Evolutionary conservation across 768 basidiomycete genomes (phyloP).

Genomic region (Suillus tomentosus): DNA sequence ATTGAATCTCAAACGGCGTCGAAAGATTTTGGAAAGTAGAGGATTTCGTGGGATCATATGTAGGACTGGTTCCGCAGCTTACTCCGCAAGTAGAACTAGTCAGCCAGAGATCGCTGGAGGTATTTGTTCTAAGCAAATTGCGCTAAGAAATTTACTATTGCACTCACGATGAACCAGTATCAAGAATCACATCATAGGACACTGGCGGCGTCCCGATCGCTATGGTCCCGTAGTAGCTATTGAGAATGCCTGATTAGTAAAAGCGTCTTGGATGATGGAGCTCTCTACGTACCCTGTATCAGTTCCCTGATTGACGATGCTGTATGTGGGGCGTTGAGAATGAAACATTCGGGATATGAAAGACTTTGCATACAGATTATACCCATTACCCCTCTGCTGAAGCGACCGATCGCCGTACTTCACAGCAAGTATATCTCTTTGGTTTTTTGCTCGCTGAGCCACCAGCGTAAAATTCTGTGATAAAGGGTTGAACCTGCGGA

Average conservation of each 20-base stretch:
- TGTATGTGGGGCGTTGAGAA: slow-evolving; percentile 23
- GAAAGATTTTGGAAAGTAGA: slow-evolving; percentile 35
- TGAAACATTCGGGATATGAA: not conserved
- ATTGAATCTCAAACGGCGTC: slow-evolving; percentile 39
- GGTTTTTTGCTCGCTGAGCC: slow-evolving; percentile 38
- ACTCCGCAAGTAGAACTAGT: slow-evolving; percentile 31
- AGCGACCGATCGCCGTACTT: slow-evolving; percentile 43
- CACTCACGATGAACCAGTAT: slow-evolving; percentile 40
- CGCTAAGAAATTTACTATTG: slow-evolving; percentile 2
- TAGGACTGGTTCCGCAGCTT: slow-evolving; percentile 31
- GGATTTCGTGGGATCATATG: slow-evolving; percentile 31
- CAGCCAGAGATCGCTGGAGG: slow-evolving; percentile 45
- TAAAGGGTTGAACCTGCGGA: slow-evolving; percentile 2
- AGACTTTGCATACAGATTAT: slow-evolving; percentile 43
- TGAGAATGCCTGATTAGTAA: not conserved
- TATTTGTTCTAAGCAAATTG: slow-evolving; percentile 20
- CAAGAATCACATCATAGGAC: slow-evolving; percentile 46
- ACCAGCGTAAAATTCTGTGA: slow-evolving; percentile 6
- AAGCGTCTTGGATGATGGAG: not conserved
- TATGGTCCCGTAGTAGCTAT: slow-evolving; percentile 31
- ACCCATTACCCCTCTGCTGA: slow-evolving; percentile 44
- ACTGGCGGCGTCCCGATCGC: slow-evolving; percentile 43
- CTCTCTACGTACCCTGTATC: slow-evolving; percentile 53
- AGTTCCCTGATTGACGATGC: slow-evolving; percentile 58
- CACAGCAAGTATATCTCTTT: slow-evolving; percentile 38